Conservation (phyloP, 2,329 filamentous ascomycete species). For the Pseudocercospora vitis region DNA sequence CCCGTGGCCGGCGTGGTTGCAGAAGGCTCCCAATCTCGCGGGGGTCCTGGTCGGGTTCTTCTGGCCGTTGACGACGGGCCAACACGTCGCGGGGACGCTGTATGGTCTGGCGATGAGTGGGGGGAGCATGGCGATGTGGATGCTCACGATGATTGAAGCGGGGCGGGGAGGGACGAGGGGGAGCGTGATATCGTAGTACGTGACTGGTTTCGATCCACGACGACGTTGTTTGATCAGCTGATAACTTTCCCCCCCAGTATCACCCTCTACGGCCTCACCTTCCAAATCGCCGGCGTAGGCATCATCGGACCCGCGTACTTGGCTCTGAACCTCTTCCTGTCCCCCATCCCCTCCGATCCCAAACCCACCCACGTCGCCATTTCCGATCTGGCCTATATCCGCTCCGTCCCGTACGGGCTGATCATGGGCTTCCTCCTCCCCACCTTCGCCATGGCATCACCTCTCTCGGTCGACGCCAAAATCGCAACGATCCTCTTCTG, state of each 20-base stretch:
- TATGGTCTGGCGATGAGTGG: neutral
- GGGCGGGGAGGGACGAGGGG: neutral
- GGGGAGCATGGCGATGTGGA: neutral
- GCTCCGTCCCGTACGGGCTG: neutral
- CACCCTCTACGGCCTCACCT: neutral
- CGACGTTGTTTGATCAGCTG: neutral
- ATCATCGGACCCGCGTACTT: neutral
- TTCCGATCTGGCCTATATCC: neutral
- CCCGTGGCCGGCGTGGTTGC: neutral
- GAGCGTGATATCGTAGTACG: neutral
- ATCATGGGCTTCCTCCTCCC: neutral
- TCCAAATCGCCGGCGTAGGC: neutral
- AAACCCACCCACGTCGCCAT: neutral
- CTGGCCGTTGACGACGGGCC: neutral
- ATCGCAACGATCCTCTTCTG: neutral
- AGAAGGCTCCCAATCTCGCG: neutral
- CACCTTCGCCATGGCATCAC: neutral
- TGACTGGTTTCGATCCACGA: neutral
- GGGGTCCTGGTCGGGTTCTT: neutral
- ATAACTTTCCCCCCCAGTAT: neutral
- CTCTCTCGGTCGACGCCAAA: neutral
- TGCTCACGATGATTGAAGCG: neutral
- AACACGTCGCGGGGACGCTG: neutral
- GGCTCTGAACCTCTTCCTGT: neutral
- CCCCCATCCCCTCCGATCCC: slow-evolving; percentile 1